phyloP scores from a whole-genome alignment of 164 flowering plant genomes.

The Liquidambar formosana region DNA sequence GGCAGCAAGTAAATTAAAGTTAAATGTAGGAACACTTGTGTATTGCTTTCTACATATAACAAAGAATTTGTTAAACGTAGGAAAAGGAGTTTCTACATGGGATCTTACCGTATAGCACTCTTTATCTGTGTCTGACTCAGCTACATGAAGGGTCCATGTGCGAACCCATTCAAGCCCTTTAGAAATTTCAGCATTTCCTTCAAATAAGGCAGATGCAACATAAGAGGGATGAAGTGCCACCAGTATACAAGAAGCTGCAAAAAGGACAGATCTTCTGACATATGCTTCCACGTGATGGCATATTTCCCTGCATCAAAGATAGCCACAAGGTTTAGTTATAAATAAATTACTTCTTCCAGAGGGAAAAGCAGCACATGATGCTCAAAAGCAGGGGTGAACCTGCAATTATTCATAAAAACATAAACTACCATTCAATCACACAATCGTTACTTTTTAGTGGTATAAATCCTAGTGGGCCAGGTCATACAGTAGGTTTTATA shows the following conservation, averaged over 20 bases:
- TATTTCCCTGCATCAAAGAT: conserved; percentile 55
- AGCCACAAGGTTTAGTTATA: not conserved
- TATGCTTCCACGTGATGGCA: conserved; percentile 80
- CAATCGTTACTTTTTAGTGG: not conserved
- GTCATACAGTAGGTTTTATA: not conserved
- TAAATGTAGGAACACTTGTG: too few species aligned
- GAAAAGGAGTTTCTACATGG: too few species aligned
- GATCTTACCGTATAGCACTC: conserved; percentile 88
- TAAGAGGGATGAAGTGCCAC: conserved; percentile 85
- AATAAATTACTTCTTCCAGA: not conserved
- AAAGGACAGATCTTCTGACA: conserved; percentile 86
- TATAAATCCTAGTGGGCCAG: not conserved
- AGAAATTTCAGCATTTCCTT: conserved; percentile 70
- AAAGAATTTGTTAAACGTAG: too few species aligned
- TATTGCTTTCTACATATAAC: too few species aligned
- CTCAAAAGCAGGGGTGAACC: not conserved
- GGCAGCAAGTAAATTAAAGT: too few species aligned
- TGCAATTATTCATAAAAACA: not conserved
- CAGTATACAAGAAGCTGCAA: conserved; percentile 78
- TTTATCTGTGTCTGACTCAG: conserved; percentile 78
- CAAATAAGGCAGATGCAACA: conserved; percentile 71
- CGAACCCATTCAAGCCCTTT: conserved; percentile 95
- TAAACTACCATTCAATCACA: not conserved
- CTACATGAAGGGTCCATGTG: conserved; percentile 71
- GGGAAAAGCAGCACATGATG: not conserved